A percentile compares a stretch with the other conserved stretches of the same genome.
Conservation (phyloP, 2,329 filamentous ascomycete species). For the Pseudogymnoascus sp. region DNA sequence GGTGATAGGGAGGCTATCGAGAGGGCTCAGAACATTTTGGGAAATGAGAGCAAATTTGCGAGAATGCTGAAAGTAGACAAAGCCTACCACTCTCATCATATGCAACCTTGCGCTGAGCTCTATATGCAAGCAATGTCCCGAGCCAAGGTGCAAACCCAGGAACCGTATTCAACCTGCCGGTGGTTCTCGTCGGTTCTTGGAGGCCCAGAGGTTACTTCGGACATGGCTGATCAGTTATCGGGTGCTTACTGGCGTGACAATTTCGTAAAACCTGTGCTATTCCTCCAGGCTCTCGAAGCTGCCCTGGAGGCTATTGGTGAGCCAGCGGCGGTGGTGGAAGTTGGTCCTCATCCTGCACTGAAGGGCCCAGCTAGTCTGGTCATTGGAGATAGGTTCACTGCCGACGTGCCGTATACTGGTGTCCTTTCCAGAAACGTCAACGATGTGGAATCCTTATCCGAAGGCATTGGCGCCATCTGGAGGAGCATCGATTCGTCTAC, state of each 20-base stretch:
- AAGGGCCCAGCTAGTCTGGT: conserved; percentile 26
- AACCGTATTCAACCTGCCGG: not conserved
- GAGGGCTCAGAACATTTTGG: conserved; percentile 10
- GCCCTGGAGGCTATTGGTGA: conserved; percentile 9
- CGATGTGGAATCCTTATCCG: conserved; percentile 13
- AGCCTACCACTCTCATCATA: conserved; percentile 28
- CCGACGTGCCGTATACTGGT: conserved; percentile 13
- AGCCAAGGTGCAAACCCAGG: conserved; percentile 10
- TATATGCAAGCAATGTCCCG: conserved; percentile 14
- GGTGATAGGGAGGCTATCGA: conserved; percentile 15
- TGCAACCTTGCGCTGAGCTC: conserved; percentile 20
- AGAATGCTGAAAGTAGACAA: conserved; percentile 18
- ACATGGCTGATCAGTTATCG: conserved; percentile 18
- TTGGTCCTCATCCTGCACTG: conserved; percentile 31
- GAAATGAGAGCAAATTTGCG: conserved; percentile 13
- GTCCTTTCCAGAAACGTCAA: conserved; percentile 12
- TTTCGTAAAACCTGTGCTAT: conserved; percentile 34
- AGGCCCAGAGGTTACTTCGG: not conserved
- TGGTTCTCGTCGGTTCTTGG: conserved; percentile 14
- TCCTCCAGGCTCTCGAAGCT: conserved; percentile 29
- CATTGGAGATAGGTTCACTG: conserved; percentile 11
- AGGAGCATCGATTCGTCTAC: not conserved
- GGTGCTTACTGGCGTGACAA: conserved; percentile 37
- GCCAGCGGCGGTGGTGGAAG: conserved; percentile 13
- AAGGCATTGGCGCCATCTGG: conserved; percentile 10